phyloP scores from a whole-genome alignment of 352 stramenopile species.

The Thalassiosira livingstoniorum region DNA sequence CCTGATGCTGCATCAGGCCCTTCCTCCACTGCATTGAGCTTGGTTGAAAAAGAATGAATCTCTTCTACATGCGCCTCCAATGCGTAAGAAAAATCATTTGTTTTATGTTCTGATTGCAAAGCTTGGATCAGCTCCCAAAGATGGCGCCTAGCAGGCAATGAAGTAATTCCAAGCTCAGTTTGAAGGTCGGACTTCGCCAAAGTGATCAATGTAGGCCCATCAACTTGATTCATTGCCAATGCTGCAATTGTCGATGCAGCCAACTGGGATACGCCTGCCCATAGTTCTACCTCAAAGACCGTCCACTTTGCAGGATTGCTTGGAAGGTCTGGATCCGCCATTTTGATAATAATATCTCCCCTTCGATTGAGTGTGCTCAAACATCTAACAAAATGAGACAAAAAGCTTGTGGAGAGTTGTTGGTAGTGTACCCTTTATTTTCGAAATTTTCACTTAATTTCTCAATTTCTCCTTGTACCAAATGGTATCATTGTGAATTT shows the following conservation, averaged over 20 bases:
- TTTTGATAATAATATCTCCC: no score
- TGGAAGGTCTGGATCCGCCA: no score
- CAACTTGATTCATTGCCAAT: slow-evolving; percentile 56
- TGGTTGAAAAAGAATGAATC: slow-evolving; percentile 28
- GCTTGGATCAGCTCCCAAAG: slow-evolving; percentile 55
- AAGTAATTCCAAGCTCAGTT: slow-evolving; percentile 56
- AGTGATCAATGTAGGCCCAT: slow-evolving; percentile 59
- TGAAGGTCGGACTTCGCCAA: slow-evolving; percentile 48
- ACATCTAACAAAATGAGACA: no score
- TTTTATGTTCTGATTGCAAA: slow-evolving; percentile 40
- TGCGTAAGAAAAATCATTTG: slow-evolving; percentile 32
- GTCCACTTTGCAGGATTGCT: slow-evolving; percentile 51
- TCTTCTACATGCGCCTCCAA: slow-evolving; percentile 50
- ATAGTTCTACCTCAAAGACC: slow-evolving; percentile 40
- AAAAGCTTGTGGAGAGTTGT: no score
- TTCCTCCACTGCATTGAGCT: slow-evolving; percentile 12
- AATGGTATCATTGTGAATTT: no score
- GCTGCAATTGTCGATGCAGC: slow-evolving; percentile 23
- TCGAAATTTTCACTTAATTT: no score
- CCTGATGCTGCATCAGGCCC: neutral
- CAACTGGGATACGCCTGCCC: slow-evolving; percentile 39
- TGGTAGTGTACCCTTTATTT: no score
- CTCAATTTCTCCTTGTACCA: no score
- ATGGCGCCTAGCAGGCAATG: slow-evolving; percentile 46
- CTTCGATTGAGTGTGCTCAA: no score